phyloP scores from a whole-genome alignment of 176 grass and related monocot genomes.

The Oryza meridionalis region DNA sequence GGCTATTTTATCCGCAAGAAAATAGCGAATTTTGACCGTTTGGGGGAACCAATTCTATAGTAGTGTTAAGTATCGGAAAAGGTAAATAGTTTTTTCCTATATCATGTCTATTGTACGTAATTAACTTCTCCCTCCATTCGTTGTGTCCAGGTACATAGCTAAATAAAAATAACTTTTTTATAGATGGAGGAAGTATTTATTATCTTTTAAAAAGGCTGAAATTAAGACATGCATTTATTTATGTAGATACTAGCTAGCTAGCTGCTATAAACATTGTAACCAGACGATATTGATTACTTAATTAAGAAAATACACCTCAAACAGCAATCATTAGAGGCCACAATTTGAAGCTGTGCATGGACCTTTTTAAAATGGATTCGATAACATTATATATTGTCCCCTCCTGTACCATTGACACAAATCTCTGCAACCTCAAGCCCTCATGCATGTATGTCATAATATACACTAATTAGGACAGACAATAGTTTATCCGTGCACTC shows the following conservation, averaged over 20 bases:
- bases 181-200: no score
- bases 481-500: conserved; percentile 41
- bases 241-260: not conserved
- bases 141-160: no score
- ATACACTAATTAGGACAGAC: conserved; percentile 42
- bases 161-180: no score
- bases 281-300: not conserved
- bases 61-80: no score
- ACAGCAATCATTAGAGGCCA: conserved; percentile 44
- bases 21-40: no score
- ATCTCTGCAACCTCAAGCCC: conserved; percentile 19
- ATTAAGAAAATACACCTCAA: conserved; percentile 5
- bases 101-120: no score
- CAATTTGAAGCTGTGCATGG: conserved; percentile 32
- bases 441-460: conserved; percentile 43
- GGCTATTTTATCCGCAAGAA: no score
- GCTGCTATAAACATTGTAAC: not conserved
- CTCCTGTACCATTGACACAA: conserved; percentile 28
- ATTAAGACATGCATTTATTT: not conserved
- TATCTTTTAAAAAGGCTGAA: no score
- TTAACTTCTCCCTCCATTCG: no score
- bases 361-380: conserved; percentile 46
- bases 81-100: no score
- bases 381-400: conserved; percentile 40
- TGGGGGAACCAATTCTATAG: no score